Percentiles rank a stretch among this genome's conserved stretches.
These are phyloP conservation scores for Dictyophora rubrovolvata DNA, from an alignment of 768 basidiomycete genomes.

Conservation along the genomic window DNA sequence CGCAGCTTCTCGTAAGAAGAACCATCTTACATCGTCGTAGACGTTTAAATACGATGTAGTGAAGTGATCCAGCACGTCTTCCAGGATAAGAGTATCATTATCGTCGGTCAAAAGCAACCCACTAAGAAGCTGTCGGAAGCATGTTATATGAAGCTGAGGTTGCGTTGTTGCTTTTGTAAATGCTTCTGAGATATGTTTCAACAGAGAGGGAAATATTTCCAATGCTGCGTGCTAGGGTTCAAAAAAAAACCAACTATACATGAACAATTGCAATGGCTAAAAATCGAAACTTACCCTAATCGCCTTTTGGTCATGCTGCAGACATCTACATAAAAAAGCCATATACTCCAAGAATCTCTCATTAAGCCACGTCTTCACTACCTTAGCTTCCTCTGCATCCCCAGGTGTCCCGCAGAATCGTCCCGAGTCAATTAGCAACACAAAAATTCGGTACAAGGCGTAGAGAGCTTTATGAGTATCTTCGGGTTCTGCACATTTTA, in stretches of 20 bases:
- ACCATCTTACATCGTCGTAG: slow-evolving; percentile 80
- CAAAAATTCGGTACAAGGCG: slow-evolving; percentile 71
- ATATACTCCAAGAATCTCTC: slow-evolving; percentile 64
- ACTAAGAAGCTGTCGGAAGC: slow-evolving; percentile 54
- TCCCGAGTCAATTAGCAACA: slow-evolving; percentile 47
- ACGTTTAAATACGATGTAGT: slow-evolving; percentile 65
- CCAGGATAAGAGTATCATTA: slow-evolving; percentile 33
- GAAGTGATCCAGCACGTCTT: slow-evolving; percentile 55
- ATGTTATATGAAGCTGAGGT: slow-evolving; percentile 58
- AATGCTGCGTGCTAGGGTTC: slow-evolving; percentile 51
- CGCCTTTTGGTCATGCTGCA: slow-evolving; percentile 68
- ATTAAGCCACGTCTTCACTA: slow-evolving; percentile 72
- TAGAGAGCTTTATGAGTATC: slow-evolving; percentile 69
- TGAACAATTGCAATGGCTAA: neutral
- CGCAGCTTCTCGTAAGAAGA: slow-evolving; percentile 75
- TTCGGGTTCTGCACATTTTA: slow-evolving; percentile 36
- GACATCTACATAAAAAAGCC: slow-evolving; percentile 52
- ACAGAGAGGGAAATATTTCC: slow-evolving; percentile 65
- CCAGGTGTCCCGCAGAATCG: slow-evolving; percentile 37
- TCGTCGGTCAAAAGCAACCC: slow-evolving; percentile 36
- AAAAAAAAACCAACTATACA: neutral
- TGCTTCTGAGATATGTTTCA: slow-evolving; percentile 55
- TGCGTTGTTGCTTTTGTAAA: slow-evolving; percentile 26
- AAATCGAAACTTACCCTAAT: slow-evolving; percentile 47
- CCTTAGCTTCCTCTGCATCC: slow-evolving; percentile 45